Evolutionary conservation across 805 yeast species (phyloP).

Genomic region (Starmerella tilneyi): DNA sequence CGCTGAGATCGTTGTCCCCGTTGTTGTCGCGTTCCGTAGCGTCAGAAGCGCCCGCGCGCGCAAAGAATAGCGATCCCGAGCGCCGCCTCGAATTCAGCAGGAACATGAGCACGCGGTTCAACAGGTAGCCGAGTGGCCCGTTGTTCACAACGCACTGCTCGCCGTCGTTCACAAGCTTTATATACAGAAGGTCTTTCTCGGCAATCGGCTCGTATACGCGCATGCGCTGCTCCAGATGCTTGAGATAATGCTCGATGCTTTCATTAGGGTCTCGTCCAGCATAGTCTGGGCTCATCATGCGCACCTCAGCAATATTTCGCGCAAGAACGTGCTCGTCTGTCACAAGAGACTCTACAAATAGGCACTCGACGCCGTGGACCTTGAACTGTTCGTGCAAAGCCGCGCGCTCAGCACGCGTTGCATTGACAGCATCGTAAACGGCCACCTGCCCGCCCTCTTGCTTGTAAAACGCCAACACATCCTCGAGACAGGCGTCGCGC

Average conservation of each 20-base stretch:
- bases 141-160: conserved; percentile 69
- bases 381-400: conserved; percentile 42
- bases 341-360: conserved; percentile 81
- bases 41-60: conserved; percentile 40
- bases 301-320: conserved; percentile 74
- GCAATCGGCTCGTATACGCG: conserved; percentile 66
- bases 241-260: conserved; percentile 69
- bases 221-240: conserved; percentile 56
- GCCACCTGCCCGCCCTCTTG: conserved; percentile 82
- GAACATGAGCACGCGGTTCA: conserved; percentile 83
- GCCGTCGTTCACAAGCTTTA: conserved; percentile 85
- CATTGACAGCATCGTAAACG: conserved; percentile 91
- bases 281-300: conserved; percentile 75
- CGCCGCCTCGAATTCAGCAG: conserved; percentile 83
- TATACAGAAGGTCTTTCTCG: conserved; percentile 53
- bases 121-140: conserved; percentile 76
- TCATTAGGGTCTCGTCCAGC: conserved; percentile 57
- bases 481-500: conserved; percentile 53
- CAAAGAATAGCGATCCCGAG: conserved; percentile 84
- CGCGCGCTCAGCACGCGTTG: conserved; percentile 55
- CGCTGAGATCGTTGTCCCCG: conserved; percentile 72
- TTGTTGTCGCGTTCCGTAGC: conserved; percentile 48
- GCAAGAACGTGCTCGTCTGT: conserved; percentile 60
- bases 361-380: conserved; percentile 54
- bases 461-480: conserved; percentile 54